Conservation (phyloP, 2,329 filamentous ascomycete species). For the Epichloe uncinata region DNA sequence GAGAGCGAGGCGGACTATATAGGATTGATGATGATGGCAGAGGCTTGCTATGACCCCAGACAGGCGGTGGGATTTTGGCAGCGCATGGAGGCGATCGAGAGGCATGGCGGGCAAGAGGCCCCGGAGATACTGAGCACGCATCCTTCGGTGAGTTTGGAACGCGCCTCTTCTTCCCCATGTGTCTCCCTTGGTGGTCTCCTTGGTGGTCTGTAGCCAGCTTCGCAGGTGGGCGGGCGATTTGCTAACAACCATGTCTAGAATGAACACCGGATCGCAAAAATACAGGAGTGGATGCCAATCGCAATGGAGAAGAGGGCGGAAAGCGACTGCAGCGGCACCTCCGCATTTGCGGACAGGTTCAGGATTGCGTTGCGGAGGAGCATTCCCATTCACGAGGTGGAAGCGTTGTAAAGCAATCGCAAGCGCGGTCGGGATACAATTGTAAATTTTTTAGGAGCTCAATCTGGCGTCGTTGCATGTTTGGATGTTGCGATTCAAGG, state of each 20-base stretch:
- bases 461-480: too few species aligned
- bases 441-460: too few species aligned
- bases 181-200: too few species aligned
- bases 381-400: slow-evolving; percentile 6
- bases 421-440: too few species aligned
- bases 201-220: too few species aligned
- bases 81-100: slow-evolving; percentile 44
- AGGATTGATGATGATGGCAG: slow-evolving; percentile 70
- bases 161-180: too few species aligned
- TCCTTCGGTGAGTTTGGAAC: slow-evolving; percentile 44
- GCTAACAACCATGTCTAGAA: slow-evolving; percentile 25
- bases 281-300: slow-evolving; percentile 47
- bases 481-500: too few species aligned
- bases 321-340: slow-evolving; percentile 41
- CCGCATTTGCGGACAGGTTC: slow-evolving; percentile 40
- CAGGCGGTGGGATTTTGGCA: slow-evolving; percentile 55
- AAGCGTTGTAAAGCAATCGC: neutral
- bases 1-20: slow-evolving; percentile 73
- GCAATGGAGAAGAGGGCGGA: slow-evolving; percentile 39
- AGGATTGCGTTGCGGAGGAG: slow-evolving; percentile 31
- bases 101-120: slow-evolving; percentile 30
- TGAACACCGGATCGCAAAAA: slow-evolving; percentile 50
- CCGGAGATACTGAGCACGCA: slow-evolving; percentile 68
- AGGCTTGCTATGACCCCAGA: slow-evolving; percentile 61
- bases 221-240: too few species aligned